Evolutionary conservation across 192 early-diverging fungal species (phyloP).

Genomic region (Martensiomyces pterosporus): DNA sequence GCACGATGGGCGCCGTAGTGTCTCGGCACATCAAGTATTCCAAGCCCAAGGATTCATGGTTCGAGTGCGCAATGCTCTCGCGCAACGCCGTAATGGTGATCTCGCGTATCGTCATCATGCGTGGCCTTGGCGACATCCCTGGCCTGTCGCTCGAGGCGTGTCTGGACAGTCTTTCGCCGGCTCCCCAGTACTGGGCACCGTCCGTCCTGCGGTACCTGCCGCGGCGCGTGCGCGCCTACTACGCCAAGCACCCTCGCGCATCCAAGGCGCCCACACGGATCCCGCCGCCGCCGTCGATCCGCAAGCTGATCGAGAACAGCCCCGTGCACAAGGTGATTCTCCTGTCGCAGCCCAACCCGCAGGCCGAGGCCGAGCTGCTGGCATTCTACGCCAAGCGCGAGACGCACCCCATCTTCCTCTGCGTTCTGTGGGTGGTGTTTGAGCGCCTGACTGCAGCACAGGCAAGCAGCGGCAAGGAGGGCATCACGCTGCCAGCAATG

Average conservation of each 20-base stretch:
- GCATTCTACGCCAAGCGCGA: conserved; percentile 58
- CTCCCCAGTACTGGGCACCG: conserved; percentile 40
- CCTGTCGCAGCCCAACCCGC: conserved; percentile 3
- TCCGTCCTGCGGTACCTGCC: conserved; percentile 40
- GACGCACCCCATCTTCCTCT: conserved; percentile 63
- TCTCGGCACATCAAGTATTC: conserved; percentile 19
- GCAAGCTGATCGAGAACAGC: conserved; percentile 17
- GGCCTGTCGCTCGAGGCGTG: conserved; percentile 38
- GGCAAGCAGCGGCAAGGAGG: too few species aligned
- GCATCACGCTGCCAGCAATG: background rate
- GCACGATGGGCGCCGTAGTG: conserved; percentile 11
- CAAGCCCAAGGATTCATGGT: conserved; percentile 46
- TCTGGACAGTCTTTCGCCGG: conserved; percentile 35
- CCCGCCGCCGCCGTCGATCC: conserved; percentile 16
- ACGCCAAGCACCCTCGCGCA: conserved; percentile 9
- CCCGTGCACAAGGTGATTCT: conserved; percentile 31
- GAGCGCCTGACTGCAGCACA: conserved; percentile 16
- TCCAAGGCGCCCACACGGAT: conserved; percentile 1
- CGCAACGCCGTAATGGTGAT: conserved; percentile 50
- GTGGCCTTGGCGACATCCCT: conserved; percentile 41
- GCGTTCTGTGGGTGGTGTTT: conserved; percentile 61
- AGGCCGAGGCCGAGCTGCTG: conserved; percentile 30
- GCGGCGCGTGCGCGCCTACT: conserved; percentile 33
- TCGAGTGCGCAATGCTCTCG: conserved; percentile 48
- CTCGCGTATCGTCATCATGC: conserved; percentile 41